A percentile compares a stretch with the other conserved stretches of the same genome.
Conservation (phyloP, 2,329 filamentous ascomycete species). For the Penicillium italicum region DNA sequence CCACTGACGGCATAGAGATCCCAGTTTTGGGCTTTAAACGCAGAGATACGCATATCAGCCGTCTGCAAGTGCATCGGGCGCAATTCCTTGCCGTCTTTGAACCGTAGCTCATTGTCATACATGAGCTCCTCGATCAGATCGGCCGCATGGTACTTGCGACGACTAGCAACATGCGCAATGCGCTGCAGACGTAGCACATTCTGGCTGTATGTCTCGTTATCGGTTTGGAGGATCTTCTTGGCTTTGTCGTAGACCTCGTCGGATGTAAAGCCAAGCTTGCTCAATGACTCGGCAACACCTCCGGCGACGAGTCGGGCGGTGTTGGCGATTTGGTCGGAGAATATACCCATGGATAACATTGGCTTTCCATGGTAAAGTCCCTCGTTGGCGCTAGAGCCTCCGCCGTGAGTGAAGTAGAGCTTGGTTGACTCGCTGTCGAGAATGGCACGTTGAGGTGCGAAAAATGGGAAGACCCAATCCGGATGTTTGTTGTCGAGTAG, state of each 20-base stretch:
- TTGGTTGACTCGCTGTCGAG: background rate
- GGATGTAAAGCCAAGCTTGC: background rate
- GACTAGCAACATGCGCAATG: background rate
- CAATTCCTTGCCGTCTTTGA: background rate
- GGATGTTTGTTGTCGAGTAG: background rate
- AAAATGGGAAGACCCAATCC: background rate
- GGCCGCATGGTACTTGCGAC: background rate
- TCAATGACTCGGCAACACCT: background rate
- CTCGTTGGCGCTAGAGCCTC: background rate
- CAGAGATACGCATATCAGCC: background rate
- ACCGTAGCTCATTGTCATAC: background rate
- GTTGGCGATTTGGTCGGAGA: background rate
- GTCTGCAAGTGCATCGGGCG: background rate
- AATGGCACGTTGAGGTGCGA: background rate
- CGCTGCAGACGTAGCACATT: background rate
- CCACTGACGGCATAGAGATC: background rate
- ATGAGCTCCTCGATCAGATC: background rate
- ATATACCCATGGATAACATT: background rate
- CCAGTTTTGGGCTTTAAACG: background rate
- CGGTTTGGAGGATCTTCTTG: background rate
- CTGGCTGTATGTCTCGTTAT: background rate
- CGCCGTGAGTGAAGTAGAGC: background rate
- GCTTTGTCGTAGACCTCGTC: background rate
- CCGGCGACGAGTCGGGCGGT: background rate
- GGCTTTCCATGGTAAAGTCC: background rate